Conservation (phyloP, 116 monocot species). For the Iris pallida region DNA sequence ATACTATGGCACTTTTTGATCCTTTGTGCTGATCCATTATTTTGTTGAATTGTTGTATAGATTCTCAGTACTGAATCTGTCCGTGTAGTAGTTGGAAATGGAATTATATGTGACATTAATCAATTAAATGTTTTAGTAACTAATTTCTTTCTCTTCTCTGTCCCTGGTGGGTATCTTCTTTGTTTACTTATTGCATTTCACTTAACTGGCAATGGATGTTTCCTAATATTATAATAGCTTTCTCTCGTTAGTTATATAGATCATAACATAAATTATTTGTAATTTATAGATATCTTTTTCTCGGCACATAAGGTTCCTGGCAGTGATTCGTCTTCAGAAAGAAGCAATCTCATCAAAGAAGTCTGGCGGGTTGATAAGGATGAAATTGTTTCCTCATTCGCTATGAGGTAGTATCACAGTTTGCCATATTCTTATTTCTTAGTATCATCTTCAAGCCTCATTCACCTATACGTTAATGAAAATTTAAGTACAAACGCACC, state of each 20-base stretch:
- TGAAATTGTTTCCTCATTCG: constrained; percentile 75
- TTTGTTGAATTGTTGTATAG: constrained; percentile 25
- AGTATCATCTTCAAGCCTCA: background rate
- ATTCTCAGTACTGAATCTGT: constrained; percentile 76
- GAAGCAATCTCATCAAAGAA: constrained; percentile 32
- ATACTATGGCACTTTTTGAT: background rate
- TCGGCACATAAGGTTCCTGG: constrained; percentile 70
- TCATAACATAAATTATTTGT: too few species aligned
- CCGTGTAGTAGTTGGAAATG: constrained; percentile 63
- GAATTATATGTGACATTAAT: constrained; percentile 56
- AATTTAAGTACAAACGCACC: background rate
- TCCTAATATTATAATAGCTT: too few species aligned
- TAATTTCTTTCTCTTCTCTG: background rate
- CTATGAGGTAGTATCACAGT: constrained; percentile 60
- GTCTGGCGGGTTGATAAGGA: constrained; percentile 95
- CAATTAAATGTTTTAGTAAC: constrained; percentile 52
- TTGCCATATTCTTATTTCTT: too few species aligned
- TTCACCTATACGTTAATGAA: background rate
- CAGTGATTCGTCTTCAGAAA: constrained; percentile 27
- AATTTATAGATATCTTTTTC: constrained; percentile 61
- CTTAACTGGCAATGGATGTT: too few species aligned
- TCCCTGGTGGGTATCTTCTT: background rate
- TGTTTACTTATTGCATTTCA: background rate
- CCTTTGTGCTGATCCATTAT: constrained; percentile 6
- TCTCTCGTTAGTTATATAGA: too few species aligned